Percentiles rank a stretch among this genome's conserved stretches.
Evolutionary conservation across 495 filamentous ascomycete species (phyloP).

Genomic region (Daldinia grandis): DNA sequence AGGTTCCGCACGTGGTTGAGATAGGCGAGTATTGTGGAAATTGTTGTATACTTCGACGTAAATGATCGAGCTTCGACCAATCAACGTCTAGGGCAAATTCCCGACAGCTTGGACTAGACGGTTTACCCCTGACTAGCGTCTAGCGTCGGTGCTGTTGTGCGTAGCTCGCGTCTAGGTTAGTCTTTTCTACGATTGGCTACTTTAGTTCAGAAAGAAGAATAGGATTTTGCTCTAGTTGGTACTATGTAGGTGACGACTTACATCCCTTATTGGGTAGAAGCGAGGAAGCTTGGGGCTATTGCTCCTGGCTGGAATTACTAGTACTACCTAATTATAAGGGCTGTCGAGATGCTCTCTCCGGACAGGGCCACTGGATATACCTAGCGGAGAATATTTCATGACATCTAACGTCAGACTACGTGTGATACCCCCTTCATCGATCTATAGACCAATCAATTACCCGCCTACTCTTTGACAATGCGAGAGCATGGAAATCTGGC

Average conservation of each 20-base stretch:
- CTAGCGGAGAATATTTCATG: background rate
- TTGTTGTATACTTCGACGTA: slow-evolving; percentile 1
- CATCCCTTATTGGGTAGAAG: slow-evolving; percentile 8
- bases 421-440: background rate
- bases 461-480: background rate
- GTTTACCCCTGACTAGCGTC: slow-evolving; percentile 32
- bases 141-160: slow-evolving; percentile 5
- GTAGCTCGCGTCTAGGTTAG: slow-evolving; percentile 4
- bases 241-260: background rate
- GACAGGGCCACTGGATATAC: background rate
- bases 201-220: background rate
- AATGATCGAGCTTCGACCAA: background rate
- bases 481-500: background rate
- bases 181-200: slow-evolving; percentile 9
- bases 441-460: background rate
- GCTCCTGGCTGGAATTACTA: background rate
- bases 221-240: background rate
- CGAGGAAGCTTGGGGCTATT: background rate
- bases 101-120: slow-evolving; percentile 3
- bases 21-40: slow-evolving; percentile 21
- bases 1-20: background rate
- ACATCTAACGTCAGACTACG: background rate
- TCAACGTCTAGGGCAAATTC: background rate
- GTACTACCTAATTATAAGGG: background rate
- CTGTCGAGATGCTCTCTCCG: too few species aligned